phyloP scores from a whole-genome alignment of 2,329 filamentous ascomycete species.

The Magnaporthales sp. region DNA sequence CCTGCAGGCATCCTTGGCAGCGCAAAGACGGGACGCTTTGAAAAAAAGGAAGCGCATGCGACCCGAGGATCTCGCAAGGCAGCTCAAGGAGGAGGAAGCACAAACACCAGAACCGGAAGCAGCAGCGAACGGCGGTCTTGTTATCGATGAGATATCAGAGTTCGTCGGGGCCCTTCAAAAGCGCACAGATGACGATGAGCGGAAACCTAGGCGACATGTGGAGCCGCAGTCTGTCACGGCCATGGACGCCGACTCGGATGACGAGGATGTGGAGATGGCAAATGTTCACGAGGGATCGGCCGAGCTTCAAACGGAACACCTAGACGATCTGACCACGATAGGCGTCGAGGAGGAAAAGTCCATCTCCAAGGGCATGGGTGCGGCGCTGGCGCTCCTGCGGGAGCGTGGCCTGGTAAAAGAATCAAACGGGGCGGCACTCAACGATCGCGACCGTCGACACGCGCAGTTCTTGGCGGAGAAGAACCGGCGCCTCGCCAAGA shows the following conservation, averaged over 20 bases:
- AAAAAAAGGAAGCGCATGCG: constrained; percentile 86
- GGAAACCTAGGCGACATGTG: constrained; percentile 36
- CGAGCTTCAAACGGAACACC: constrained; percentile 28
- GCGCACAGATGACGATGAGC: constrained; percentile 45
- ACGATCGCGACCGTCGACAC: constrained; percentile 60
- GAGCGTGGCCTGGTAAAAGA: constrained; percentile 75
- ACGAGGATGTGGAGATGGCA: constrained; percentile 40
- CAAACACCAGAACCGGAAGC: constrained; percentile 39
- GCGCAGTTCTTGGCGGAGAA: constrained; percentile 76
- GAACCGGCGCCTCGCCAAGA: constrained; percentile 60
- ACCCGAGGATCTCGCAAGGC: constrained; percentile 78
- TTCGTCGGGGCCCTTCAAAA: constrained; percentile 83
- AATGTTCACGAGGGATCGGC: constrained; percentile 37
- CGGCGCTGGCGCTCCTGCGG: constrained; percentile 71
- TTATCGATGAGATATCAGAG: constrained; percentile 94
- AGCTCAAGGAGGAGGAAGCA: constrained; percentile 56
- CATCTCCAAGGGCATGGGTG: constrained; percentile 69
- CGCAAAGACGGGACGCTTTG: constrained; percentile 73
- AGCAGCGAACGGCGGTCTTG: constrained; percentile 50
- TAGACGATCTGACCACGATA: constrained; percentile 49
- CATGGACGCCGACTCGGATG: constrained; percentile 34
- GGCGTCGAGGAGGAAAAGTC: constrained; percentile 72
- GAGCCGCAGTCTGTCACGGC: constrained; percentile 29
- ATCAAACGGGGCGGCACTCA: constrained; percentile 51
- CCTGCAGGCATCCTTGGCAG: constrained; percentile 74